Conservation (phyloP, 176 grass and related monocot genomes). For the Cenchrus fungigraminus region DNA sequence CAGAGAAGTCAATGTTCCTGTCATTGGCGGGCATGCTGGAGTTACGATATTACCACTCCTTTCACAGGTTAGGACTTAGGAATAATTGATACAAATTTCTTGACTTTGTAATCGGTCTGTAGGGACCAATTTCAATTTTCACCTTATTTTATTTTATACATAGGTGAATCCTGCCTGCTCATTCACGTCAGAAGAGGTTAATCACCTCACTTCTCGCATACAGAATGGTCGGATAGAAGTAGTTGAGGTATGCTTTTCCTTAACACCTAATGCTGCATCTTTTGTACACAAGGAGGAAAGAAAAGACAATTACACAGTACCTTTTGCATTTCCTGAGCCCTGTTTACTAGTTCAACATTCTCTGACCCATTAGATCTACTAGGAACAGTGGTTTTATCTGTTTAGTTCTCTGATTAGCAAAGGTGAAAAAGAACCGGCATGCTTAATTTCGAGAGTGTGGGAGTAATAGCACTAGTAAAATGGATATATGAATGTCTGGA, state of each 20-base stretch:
- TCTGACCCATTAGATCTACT: too few relatives aligned
- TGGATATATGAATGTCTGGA: background rate
- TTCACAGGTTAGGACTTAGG: slow-evolving; percentile 60
- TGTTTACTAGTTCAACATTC: background rate
- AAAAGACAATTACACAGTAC: background rate
- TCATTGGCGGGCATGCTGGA: slow-evolving; percentile 86
- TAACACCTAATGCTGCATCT: background rate
- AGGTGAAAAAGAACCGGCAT: too few relatives aligned
- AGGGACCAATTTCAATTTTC: background rate
- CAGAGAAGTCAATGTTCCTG: slow-evolving; percentile 83
- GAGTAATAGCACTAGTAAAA: background rate
- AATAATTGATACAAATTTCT: background rate
- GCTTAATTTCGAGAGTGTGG: background rate
- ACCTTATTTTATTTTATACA: slow-evolving; percentile 4
- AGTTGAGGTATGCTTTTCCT: slow-evolving; percentile 70
- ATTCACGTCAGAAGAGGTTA: slow-evolving; percentile 73
- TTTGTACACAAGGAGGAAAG: background rate
- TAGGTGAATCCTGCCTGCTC: slow-evolving; percentile 74
- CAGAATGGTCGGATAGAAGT: slow-evolving; percentile 97
- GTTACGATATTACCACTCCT: slow-evolving; percentile 88
- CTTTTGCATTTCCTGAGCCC: background rate
- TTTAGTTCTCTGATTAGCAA: background rate
- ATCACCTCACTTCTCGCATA: slow-evolving; percentile 78
- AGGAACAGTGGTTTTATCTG: background rate
- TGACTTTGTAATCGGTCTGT: background rate